Evolutionary conservation across 768 basidiomycete genomes (phyloP).

Genomic region (Macrolepiota fuliginosa): DNA sequence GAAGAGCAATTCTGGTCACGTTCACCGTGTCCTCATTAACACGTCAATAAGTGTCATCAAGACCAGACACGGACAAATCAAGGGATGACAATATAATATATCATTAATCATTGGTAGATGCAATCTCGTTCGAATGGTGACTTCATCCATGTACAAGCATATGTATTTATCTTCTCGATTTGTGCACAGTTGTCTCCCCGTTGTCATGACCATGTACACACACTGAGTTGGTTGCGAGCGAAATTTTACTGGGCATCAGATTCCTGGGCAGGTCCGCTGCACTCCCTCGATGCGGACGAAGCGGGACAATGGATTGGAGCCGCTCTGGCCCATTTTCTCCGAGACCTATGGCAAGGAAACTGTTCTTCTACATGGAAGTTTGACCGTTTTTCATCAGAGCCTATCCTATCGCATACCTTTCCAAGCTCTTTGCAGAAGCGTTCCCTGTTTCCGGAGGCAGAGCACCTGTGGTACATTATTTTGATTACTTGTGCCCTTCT

Average conservation of each 20-base stretch:
- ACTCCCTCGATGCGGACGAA: background rate
- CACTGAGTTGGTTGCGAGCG: background rate
- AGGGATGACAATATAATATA: background rate
- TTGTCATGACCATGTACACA: too few species aligned
- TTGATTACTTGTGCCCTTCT: background rate
- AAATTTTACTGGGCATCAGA: background rate
- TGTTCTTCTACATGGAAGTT: background rate
- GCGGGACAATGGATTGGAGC: background rate
- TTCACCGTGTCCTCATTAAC: conserved; percentile 17
- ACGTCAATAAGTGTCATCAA: conserved; percentile 25
- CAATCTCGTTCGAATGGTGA: too few species aligned
- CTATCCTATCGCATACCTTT: background rate
- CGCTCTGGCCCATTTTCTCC: background rate
- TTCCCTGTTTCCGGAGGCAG: background rate
- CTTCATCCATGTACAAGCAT: too few species aligned
- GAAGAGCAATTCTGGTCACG: conserved; percentile 2
- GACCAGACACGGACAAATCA: conserved; percentile 17
- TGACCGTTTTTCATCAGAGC: background rate
- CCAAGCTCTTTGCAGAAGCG: background rate
- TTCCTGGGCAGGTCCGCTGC: background rate
- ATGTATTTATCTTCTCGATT: too few species aligned
- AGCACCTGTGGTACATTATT: background rate
- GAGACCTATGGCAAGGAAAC: background rate
- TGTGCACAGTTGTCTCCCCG: too few species aligned
- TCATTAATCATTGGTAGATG: too few species aligned